A percentile compares a stretch with the other conserved stretches of the same genome.
These are phyloP conservation scores for Streptanthus diversifolius DNA, from an alignment of 345 rosid genomes.

Conservation along the genomic window DNA sequence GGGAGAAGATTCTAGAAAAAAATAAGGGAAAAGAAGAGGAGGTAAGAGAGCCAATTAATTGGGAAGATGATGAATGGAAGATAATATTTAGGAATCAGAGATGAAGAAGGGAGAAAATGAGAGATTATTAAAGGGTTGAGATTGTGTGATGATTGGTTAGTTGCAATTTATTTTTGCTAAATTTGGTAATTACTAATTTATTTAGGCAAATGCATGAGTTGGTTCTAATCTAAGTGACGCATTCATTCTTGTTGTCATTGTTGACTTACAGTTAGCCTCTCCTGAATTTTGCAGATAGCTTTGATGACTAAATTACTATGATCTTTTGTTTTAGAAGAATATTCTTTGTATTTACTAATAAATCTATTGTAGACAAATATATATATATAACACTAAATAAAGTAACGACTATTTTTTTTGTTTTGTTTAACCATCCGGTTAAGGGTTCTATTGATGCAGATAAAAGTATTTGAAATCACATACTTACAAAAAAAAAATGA, in stretches of 20 bases:
- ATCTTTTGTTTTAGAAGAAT: neutral
- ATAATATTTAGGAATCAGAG: constrained; percentile 11
- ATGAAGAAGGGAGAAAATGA: constrained; percentile 2
- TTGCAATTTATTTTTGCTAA: constrained; percentile 21
- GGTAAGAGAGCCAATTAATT: constrained; percentile 10
- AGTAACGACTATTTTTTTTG: neutral
- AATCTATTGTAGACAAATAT: neutral
- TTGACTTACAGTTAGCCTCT: constrained; percentile 10
- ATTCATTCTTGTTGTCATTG: constrained; percentile 16
- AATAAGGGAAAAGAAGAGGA: neutral
- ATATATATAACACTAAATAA: neutral
- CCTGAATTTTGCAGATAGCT: constrained; percentile 1
- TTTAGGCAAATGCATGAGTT: constrained; percentile 28
- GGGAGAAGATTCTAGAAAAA: neutral
- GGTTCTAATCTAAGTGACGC: constrained; percentile 21
- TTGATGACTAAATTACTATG: neutral
- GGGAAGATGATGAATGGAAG: neutral
- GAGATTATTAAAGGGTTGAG: constrained; percentile 25
- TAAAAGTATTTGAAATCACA: neutral
- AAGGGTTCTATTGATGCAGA: neutral
- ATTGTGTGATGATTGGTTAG: constrained; percentile 24
- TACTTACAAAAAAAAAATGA: neutral
- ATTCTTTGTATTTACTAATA: neutral
- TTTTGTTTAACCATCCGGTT: neutral
- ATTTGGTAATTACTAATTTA: constrained; percentile 18